A percentile compares a stretch with the other conserved stretches of the same genome.
These are phyloP conservation scores for Carpinus fangiana DNA, from an alignment of 306 rosid genomes.

Conservation along the genomic window DNA sequence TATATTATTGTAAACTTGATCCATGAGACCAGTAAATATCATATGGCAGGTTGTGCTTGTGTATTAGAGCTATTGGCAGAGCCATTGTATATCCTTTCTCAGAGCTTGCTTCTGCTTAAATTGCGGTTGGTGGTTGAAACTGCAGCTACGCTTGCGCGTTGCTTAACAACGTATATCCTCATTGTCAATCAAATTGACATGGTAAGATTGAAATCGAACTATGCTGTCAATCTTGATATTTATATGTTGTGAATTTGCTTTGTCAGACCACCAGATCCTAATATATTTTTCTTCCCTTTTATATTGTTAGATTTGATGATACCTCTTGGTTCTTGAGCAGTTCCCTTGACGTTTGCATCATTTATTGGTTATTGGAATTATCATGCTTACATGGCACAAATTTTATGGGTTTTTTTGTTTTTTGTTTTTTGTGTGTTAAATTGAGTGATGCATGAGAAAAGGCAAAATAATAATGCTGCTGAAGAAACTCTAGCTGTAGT, in stretches of 20 bases:
- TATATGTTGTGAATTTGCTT: constrained; percentile 11
- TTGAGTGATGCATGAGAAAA: no score
- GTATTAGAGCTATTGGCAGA: constrained; percentile 93
- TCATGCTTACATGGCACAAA: no score
- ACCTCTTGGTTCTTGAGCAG: not conserved
- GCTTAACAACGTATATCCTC: constrained; percentile 73
- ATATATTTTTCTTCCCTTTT: not conserved
- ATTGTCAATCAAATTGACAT: constrained; percentile 56
- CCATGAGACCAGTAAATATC: constrained; percentile 22
- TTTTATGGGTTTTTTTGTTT: no score
- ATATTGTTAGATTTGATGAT: not conserved
- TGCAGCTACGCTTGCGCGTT: constrained; percentile 74
- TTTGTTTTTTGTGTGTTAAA: no score
- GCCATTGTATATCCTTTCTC: constrained; percentile 88
- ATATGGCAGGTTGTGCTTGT: constrained; percentile 79
- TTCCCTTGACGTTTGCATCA: not conserved
- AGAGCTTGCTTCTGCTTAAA: constrained; percentile 77
- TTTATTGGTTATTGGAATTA: no score
- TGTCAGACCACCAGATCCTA: not conserved
- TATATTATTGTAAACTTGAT: constrained; percentile 13
- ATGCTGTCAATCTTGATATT: constrained; percentile 16
- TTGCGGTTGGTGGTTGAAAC: constrained; percentile 82
- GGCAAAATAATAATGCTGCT: no score
- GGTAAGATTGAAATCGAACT: constrained; percentile 49
- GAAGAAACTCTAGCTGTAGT: no score